Base-by-base conservation (phyloP, 495 filamentous ascomycete species). In the Trypethelium eluteriae region DNA sequence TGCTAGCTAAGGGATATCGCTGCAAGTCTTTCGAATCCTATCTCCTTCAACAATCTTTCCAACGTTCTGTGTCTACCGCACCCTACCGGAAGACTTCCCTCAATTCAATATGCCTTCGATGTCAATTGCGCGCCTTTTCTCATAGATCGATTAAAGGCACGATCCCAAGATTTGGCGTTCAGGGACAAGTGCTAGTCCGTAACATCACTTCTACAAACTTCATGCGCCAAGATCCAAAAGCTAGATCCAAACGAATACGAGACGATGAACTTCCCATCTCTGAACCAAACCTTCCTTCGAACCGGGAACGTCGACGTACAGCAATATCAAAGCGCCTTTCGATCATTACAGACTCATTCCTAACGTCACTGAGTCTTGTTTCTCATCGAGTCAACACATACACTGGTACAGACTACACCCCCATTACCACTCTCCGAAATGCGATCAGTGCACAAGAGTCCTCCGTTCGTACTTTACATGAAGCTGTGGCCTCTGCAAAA, bases 341-440 rank as follows among this genome's bases (percentile, higher is more conserved):
- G 61, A 73, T 81, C 62, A 76, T 96, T 70, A 96, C 97, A 90
- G 94, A 98, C 77, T 84, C 90, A 67, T 74, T 96, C 35, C 91
- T 96, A 73, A 85, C 89, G 35, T 91, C 92, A 68, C 80, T 92
- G 41, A 90, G 95, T 69, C 83, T 86, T 64, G 92, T 92, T 11
- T 89, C 89, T 3, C 92, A 96, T 73, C 88, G 87, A 65, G 82
- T 98, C 76, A 98, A 98, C 76, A 89, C 90, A 71, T 81, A 96
- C 61, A 98, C 95, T 1, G 95, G 95, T 12, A 79, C 77, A 36
- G 77, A 79, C 66, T 98, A 98, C 82, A 88, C 89, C 1, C 88
- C 89, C 44, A 98, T 98, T 76, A 94, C 96, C 74, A 79, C 86
- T 11, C 81, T 98, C 62, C 93, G 96, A 74, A 76, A 79, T 4